Base-by-base conservation (phyloP, 106 monocot genomes). In the Chionographis japonica region DNA sequence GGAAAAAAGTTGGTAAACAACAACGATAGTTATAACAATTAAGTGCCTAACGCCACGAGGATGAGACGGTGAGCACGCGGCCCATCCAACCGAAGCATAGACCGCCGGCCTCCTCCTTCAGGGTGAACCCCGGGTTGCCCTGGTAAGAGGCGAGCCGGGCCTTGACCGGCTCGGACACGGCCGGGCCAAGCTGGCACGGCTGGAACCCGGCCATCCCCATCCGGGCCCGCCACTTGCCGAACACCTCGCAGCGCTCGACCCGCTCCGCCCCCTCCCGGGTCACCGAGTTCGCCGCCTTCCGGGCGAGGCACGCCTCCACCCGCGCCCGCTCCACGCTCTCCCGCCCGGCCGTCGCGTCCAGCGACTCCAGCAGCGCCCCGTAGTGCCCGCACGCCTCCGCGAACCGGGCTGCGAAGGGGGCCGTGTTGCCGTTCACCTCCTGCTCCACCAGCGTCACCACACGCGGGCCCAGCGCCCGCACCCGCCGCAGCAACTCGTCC, bases 201-300 rank as follows among this genome's bases (percentile, higher is more conserved):
- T 50, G 46, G 66, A 88, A 78, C 7, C 87, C 91, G 2, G 91
- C 91, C 91, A 91, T 91, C n/a, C 80, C 69, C 79, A 91, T 79
- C 50, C 91, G 62, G 1, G 91, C 82, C 9, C 91, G 81, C 91
- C 91, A 91, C 68, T 91, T 91, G 52, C 91, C 85, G 79, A 82
- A 77, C 17, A 91, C 80, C 74, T 91, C 91, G 72, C 87, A 87
- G 36, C 91, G 76, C 71, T 88, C 87, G 36, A 88, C 61, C 54
- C 91, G 84, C 3, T 81, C 77, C n/a, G 71, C 56, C 35, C 91
- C 87, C 41, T 88, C 91, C 20, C 66, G 60, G 2, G 81, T 77
- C 54, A 91, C 76, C 54, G 75, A 53, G 72, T 91, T 91, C 15
- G 72, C 74, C 12, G 82, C 87, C 55, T 77, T 84, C 62, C 79